These are phyloP conservation scores for Zymoseptoria crescenta DNA, from an alignment of 2,329 filamentous ascomycete genomes.

Conservation along the genomic window DNA sequence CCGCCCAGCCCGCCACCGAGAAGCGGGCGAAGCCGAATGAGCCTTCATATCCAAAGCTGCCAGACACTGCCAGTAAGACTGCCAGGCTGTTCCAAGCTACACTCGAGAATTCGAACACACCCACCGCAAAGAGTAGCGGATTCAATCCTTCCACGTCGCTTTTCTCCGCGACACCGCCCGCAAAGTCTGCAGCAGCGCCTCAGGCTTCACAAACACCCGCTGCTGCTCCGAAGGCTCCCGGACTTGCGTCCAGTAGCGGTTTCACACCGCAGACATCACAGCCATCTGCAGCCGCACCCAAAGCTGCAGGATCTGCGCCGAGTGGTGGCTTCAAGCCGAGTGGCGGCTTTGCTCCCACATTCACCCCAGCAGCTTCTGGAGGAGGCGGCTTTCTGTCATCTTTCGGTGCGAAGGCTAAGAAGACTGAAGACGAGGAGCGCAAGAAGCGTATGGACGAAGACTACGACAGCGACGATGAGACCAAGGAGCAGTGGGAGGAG, in stretches of 20 bases:
- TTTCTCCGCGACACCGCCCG: constrained; percentile 8
- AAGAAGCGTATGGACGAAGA: constrained; percentile 44
- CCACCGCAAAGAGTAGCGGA: constrained; percentile 5
- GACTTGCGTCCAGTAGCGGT: constrained; percentile 2
- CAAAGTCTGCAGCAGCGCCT: constrained; percentile 2
- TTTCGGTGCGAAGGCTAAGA: constrained; percentile 34
- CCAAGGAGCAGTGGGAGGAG: constrained; percentile 43
- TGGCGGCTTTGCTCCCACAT: constrained; percentile 18
- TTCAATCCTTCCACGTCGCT: constrained; percentile 15
- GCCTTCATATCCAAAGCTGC: constrained; percentile 24
- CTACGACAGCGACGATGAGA: constrained; percentile 46
- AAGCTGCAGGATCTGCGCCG: neutral
- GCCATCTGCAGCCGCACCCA: neutral
- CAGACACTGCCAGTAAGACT: constrained; percentile 25
- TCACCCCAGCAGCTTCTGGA: constrained; percentile 10
- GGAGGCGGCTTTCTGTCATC: constrained; percentile 35
- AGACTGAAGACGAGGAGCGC: constrained; percentile 37
- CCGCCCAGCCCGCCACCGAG: constrained; percentile 20
- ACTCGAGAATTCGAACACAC: constrained; percentile 19
- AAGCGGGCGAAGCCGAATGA: constrained; percentile 26
- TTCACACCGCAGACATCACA: constrained; percentile 7
- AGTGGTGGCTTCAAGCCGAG: constrained; percentile 4
- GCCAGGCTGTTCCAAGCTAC: constrained; percentile 26
- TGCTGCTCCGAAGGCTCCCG: neutral
- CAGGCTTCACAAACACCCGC: neutral